phyloP scores from a whole-genome alignment of 2,329 filamentous ascomycete genomes.

The Colletotrichum filicis region DNA sequence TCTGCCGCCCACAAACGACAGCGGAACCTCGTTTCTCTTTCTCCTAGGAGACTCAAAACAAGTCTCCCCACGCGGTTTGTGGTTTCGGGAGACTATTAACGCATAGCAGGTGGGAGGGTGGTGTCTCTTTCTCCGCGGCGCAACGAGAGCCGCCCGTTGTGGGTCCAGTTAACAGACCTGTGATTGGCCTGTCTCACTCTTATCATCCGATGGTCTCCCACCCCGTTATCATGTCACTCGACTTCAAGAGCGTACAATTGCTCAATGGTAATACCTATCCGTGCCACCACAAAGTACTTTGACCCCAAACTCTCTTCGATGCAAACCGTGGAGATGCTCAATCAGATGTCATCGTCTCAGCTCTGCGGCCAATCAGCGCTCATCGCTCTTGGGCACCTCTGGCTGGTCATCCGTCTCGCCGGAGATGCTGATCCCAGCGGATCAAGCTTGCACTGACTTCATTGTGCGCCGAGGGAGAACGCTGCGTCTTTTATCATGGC shows the following conservation, averaged over 20 bases:
- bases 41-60: constrained; percentile 23
- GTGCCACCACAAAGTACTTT: constrained; percentile 10
- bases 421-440: constrained; percentile 34
- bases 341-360: constrained; percentile 2
- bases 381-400: neutral
- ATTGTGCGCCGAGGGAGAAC: constrained; percentile 12
- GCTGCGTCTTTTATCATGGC: constrained; percentile 17
- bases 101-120: neutral
- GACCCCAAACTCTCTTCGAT: constrained; percentile 9
- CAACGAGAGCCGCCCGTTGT: constrained; percentile 29
- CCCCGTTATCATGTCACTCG: constrained; percentile 15
- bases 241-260: neutral
- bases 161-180: neutral
- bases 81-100: neutral
- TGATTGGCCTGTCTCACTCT: constrained; percentile 15
- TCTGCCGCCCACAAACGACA: neutral
- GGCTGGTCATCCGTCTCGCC: constrained; percentile 8
- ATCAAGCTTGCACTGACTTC: constrained; percentile 26
- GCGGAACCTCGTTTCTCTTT: neutral
- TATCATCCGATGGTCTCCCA: constrained; percentile 29
- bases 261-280: constrained; percentile 8
- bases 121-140: constrained; percentile 28
- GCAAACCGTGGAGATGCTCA: constrained; percentile 27
- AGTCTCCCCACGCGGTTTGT: constrained; percentile 19
- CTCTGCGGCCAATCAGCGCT: constrained; percentile 14